phyloP scores from a whole-genome alignment of 805 yeast genomes.

The Pichia membranifaciens region DNA sequence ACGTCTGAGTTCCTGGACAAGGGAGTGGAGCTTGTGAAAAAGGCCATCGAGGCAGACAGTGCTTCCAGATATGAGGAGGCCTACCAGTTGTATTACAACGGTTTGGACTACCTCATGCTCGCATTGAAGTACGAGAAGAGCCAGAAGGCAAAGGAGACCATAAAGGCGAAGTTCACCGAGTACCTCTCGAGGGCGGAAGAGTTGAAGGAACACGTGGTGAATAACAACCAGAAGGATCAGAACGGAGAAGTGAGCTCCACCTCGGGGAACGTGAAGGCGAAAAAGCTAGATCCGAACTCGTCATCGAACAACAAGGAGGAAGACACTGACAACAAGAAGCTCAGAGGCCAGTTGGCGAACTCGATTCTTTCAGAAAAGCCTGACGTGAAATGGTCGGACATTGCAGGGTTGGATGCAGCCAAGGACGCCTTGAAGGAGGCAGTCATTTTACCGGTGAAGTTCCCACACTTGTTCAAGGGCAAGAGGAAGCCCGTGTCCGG shows the following conservation, averaged over 20 bases:
- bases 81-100: conserved; percentile 84
- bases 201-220: conserved; percentile 80
- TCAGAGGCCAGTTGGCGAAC: conserved; percentile 85
- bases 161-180: conserved; percentile 84
- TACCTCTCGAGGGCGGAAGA: conserved; percentile 91
- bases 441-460: conserved; percentile 90
- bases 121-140: conserved; percentile 95
- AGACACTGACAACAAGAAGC: conserved; percentile 78
- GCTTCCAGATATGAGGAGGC: conserved; percentile 91
- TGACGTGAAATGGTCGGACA: conserved; percentile 88
- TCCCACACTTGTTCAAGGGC: conserved; percentile 93
- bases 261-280: conserved; percentile 53
- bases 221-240: conserved; percentile 39
- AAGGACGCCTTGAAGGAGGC: conserved; percentile 97
- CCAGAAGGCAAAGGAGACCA: conserved; percentile 79
- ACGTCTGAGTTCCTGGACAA: conserved; percentile 73
- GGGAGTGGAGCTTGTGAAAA: conserved; percentile 91
- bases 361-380: conserved; percentile 91
- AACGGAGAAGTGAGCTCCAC: conserved; percentile 48
- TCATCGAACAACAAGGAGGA: conserved; percentile 40
- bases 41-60: conserved; percentile 91
- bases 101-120: conserved; percentile 89
- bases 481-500: conserved; percentile 92
- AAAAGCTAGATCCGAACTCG: conserved; percentile 34
- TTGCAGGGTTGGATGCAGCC: conserved; percentile 93